Evolutionary conservation across 139 green algal species (phyloP).

Genomic region (Chlorella sp.): DNA sequence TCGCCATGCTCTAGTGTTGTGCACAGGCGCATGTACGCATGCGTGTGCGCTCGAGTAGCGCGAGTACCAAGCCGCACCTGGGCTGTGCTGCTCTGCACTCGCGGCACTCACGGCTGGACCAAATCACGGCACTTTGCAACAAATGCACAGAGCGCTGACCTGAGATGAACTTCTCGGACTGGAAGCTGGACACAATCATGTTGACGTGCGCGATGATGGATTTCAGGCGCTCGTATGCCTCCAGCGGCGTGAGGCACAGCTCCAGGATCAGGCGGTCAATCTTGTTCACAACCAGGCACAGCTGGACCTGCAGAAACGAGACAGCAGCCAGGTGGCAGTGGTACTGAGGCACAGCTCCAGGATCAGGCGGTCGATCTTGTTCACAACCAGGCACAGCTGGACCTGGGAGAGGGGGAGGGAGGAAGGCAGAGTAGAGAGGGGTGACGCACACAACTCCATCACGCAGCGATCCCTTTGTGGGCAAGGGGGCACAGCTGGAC

Average conservation of each 20-base stretch:
- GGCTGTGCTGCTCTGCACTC: too few relatives aligned
- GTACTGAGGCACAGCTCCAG: slow-evolving; percentile 86
- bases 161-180: slow-evolving; percentile 75
- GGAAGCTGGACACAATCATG: slow-evolving; percentile 91
- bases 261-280: slow-evolving; percentile 95
- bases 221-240: slow-evolving; percentile 81
- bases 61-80: not conserved
- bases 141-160: not conserved
- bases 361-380: slow-evolving; percentile 98
- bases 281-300: slow-evolving; percentile 98
- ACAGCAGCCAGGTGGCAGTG: too few relatives aligned
- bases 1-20: too few relatives aligned
- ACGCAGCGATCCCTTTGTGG: too few relatives aligned
- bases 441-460: too few relatives aligned
- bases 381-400: slow-evolving; percentile 90
- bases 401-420: slow-evolving; percentile 51
- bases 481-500: too few relatives aligned
- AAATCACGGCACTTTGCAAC: too few relatives aligned
- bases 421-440: too few relatives aligned
- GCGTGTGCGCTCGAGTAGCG: not conserved
- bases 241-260: slow-evolving; percentile 78
- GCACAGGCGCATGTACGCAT: too few relatives aligned
- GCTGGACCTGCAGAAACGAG: slow-evolving; percentile 53
- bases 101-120: too few relatives aligned
- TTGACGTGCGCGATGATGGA: slow-evolving; percentile 94